Evolutionary conservation across 768 basidiomycete genomes (phyloP), one percentile per base, ranked within the genome.

Genomic region (Leccinum barrowsii): DNA sequence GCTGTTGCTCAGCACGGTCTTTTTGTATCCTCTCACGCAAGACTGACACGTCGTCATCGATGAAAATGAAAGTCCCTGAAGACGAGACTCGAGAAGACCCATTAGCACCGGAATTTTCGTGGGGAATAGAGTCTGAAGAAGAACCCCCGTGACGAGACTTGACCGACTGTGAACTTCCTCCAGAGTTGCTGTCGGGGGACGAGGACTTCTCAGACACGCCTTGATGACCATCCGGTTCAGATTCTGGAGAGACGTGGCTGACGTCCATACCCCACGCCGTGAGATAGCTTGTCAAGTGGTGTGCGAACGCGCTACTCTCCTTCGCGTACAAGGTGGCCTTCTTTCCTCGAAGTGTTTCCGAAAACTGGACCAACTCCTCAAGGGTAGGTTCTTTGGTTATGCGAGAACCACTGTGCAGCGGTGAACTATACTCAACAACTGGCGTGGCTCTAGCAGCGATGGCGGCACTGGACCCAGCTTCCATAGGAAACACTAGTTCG

Each of bases 181-280:
- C 57, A 12, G 50, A 50, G 21, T 50, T 59, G 37, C 48, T 60
- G 48, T 59, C 60, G 2, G 62, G 21, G 32, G 56, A 59, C 17
- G 56, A 55, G 21, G 48, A 21, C 56, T 50, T 65, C 32, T 72
- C 73, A 24, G 42, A 52, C 26, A 56, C 11, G 44, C 30, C 26
- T 37, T 64, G 73, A 35, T 60, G 54, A n/a, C 67, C 70, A 53
- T 89, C 85, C 2, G 72, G 71, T 21, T 80, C 82, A 11, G 79
- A 78, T 53, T 86, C 85, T 2, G 82, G 77, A 7, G 87, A 85
- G 47, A 86, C 79, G 74, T 94, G 93, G 53, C 84, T 86, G 46
- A 98, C 87, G 66, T 96, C 92, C 86, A 98, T 83, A 12, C 95
- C 94, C 96, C 96, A 98, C 5, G 90, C 84, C 21, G 90, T 91